Base-by-base conservation (phyloP, 1,139 yeast genomes). In the Yamadazyma pseudoaaseri region DNA sequence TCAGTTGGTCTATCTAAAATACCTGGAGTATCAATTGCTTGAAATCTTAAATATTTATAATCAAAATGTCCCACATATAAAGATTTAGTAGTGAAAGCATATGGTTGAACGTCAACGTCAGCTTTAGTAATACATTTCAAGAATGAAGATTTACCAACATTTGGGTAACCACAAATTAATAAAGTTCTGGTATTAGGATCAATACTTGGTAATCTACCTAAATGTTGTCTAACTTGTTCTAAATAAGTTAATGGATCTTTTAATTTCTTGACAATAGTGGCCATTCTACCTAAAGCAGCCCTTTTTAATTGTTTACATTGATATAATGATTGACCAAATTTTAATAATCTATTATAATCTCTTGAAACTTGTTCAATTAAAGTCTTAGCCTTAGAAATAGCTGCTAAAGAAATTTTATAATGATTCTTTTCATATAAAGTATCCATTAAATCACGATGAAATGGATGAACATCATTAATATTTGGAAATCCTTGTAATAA, bases 201-300 rank as follows among this genome's bases (percentile, higher is more conserved):
- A 60, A 92, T 94, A 50, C 94, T 80, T 42, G 99, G 99, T 51
- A 92, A 73, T 78, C 99, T 90, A 49, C 97, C 96, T 70, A 92
- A 78, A 70, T 92, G 99, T 70, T 92, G 99, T 69, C 99, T 85
- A 41, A 92, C 99, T 70, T 92, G 97, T 68, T 92, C 99, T 59
- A 92, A 74, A 67, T 94, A 92, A 31, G 79, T 75, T 44, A 92
- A 73, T 25, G 98, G 94, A 60, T 92, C 98, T 68, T 90, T 94
- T 57, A 92, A 77, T 52, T 94, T 87, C 73, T 92, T 92, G 53
- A 82, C 80, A 54, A 92, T 87, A 32, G 99, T 92, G 38, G 98
- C 98, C 99, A 92, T 92, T 67, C 99, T 85, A 74, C 99, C 99
- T 51, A 92, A 72, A 23, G 97, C 99, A 48, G 99, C 99, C 55